These are phyloP conservation scores for Cercospora beticola DNA, from an alignment of 2,329 filamentous ascomycete species.

Conservation along the genomic window DNA sequence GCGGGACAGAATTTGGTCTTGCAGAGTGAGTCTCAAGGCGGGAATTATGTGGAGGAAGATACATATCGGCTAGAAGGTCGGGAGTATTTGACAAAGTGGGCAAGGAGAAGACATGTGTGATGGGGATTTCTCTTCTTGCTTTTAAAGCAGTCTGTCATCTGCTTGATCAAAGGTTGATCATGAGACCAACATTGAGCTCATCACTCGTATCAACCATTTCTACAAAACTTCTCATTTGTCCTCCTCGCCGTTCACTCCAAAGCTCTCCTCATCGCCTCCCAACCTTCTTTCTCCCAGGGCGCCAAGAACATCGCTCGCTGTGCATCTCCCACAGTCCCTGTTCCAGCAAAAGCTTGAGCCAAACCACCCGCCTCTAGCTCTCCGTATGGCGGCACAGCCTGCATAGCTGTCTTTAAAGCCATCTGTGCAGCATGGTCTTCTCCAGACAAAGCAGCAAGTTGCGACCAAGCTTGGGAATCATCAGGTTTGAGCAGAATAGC, in stretches of 20 bases:
- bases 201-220: neutral
- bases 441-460: conserved; percentile 63
- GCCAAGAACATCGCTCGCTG: conserved; percentile 76
- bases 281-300: conserved; percentile 61
- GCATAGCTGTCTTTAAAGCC: conserved; percentile 75
- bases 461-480: conserved; percentile 76
- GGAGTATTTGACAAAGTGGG: conserved; percentile 26
- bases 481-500: conserved; percentile 80
- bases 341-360: conserved; percentile 71
- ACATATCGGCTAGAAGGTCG: conserved; percentile 24
- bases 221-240: neutral
- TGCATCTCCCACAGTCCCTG: conserved; percentile 68
- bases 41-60: conserved; percentile 25
- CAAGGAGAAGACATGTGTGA: conserved; percentile 27
- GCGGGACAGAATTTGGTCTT: conserved; percentile 22
- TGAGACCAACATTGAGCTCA: neutral
- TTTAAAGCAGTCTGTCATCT: neutral
- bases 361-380: conserved; percentile 67
- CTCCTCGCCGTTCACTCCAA: neutral
- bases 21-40: conserved; percentile 19
- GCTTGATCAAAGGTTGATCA: neutral
- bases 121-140: neutral
- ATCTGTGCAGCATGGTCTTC: conserved; percentile 65
- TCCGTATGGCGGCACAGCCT: conserved; percentile 71
- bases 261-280: conserved; percentile 22